These are phyloP conservation scores for Sporothrix curviconia DNA, from an alignment of 2,329 filamentous ascomycete species.

Conservation along the genomic window DNA sequence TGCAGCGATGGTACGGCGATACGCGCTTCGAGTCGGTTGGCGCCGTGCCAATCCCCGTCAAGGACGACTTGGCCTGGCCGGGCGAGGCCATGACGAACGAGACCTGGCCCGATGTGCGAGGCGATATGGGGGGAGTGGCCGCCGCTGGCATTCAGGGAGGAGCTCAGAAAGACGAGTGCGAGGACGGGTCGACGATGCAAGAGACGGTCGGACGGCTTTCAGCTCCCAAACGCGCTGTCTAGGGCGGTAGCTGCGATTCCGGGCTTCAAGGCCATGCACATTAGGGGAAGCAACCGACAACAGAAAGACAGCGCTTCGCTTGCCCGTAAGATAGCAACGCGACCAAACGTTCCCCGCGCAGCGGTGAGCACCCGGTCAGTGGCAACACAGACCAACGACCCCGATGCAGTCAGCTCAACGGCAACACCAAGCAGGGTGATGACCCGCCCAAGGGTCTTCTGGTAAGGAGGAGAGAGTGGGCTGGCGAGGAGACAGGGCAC, in stretches of 20 bases:
- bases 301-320: not conserved
- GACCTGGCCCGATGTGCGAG: not conserved
- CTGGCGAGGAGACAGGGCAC: not conserved
- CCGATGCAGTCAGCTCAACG: not conserved
- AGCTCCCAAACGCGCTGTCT: not conserved
- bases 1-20: conserved; percentile 18
- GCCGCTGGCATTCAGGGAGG: no score
- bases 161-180: no score
- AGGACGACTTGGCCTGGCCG: conserved; percentile 9
- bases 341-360: no score
- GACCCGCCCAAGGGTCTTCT: not conserved
- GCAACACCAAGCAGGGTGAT: not conserved
- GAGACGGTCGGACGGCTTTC: not conserved
- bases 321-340: not conserved
- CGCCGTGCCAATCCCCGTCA: not conserved
- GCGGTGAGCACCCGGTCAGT: no score
- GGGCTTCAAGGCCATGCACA: not conserved
- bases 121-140: no score
- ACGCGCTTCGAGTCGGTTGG: conserved; percentile 16
- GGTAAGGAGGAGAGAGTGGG: not conserved
- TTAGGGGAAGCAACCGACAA: no score
- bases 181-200: not conserved
- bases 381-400: not conserved
- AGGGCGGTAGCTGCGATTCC: not conserved
- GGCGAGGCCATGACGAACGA: conserved; percentile 3